Evolutionary conservation across 371 early-diverging fungal genomes (phyloP).

Genomic region (Basidiobolus meristosporus): DNA sequence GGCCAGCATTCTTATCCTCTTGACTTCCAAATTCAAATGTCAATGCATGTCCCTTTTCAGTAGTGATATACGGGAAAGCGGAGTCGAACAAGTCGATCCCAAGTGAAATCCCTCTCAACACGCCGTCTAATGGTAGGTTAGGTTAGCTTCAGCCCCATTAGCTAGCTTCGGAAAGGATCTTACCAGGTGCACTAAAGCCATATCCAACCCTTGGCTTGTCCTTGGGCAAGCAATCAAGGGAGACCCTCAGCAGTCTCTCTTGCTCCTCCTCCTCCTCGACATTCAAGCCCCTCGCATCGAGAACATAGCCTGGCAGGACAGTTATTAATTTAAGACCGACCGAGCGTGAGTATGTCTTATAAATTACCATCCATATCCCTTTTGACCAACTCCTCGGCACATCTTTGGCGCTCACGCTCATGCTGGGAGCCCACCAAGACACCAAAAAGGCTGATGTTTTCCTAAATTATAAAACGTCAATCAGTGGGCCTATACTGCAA

Average conservation of each 20-base stretch:
- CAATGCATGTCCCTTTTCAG: constrained; percentile 31
- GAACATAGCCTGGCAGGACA: too few relatives aligned
- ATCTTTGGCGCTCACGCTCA: constrained; percentile 27
- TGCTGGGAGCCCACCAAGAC: constrained; percentile 26
- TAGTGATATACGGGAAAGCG: constrained; percentile 20
- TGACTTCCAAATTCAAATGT: constrained; percentile 14
- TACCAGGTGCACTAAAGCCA: constrained; percentile 20
- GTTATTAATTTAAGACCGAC: too few relatives aligned
- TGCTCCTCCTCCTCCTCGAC: too few relatives aligned
- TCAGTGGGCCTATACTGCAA: neutral
- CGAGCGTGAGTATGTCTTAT: neutral
- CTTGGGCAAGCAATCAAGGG: constrained; percentile 9
- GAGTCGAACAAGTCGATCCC: constrained; percentile 63
- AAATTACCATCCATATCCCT: constrained; percentile 23
- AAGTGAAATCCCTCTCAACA: constrained; percentile 27
- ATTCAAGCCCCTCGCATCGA: too few relatives aligned
- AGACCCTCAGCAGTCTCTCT: neutral
- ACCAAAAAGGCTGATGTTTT: constrained; percentile 25
- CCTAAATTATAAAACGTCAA: constrained; percentile 8
- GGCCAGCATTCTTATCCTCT: neutral
- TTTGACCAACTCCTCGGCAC: constrained; percentile 27
- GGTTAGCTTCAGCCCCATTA: too few relatives aligned
- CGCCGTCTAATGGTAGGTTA: constrained; percentile 28
- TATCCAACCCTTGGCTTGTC: constrained; percentile 23
- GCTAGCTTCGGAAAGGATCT: neutral